Percentiles rank a stretch among this genome's conserved stretches.
Conservation (phyloP, 345 rosid genomes). For the Populus tremula region DNA sequence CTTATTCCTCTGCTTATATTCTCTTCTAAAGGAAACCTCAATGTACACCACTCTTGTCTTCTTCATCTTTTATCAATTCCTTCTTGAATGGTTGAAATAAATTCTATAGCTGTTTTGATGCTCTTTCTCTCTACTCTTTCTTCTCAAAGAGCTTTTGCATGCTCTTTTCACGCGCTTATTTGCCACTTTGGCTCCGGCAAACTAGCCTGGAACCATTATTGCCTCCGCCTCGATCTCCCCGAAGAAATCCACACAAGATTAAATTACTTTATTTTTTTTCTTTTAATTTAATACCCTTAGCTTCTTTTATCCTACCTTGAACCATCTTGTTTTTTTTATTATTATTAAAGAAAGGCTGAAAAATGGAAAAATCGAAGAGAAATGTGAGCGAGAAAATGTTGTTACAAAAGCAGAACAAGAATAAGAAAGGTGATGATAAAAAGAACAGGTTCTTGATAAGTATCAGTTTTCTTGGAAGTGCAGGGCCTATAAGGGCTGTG, state of each 20-base stretch:
- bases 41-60: not conserved
- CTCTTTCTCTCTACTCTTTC: not conserved
- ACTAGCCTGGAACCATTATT: not conserved
- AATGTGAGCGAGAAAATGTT: slow-evolving; percentile 4
- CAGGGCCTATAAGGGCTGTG: slow-evolving; percentile 20
- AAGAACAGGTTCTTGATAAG: slow-evolving; percentile 11
- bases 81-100: slow-evolving; percentile 22
- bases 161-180: not conserved
- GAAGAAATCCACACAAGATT: not conserved
- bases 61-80: not conserved
- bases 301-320: no score
- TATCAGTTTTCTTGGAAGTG: slow-evolving; percentile 19
- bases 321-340: not conserved
- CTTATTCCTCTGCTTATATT: not conserved
- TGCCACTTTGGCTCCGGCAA: slow-evolving; percentile 1
- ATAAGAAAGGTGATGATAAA: not conserved
- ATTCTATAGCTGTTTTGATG: not conserved
- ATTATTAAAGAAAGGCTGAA: not conserved
- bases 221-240: not conserved
- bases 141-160: slow-evolving; percentile 2
- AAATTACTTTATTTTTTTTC: not conserved
- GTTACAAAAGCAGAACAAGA: slow-evolving; percentile 5
- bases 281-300: not conserved
- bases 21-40: not conserved
- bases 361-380: not conserved